phyloP scores from a whole-genome alignment of 441 rosid genomes.

The Populus hybrid region DNA sequence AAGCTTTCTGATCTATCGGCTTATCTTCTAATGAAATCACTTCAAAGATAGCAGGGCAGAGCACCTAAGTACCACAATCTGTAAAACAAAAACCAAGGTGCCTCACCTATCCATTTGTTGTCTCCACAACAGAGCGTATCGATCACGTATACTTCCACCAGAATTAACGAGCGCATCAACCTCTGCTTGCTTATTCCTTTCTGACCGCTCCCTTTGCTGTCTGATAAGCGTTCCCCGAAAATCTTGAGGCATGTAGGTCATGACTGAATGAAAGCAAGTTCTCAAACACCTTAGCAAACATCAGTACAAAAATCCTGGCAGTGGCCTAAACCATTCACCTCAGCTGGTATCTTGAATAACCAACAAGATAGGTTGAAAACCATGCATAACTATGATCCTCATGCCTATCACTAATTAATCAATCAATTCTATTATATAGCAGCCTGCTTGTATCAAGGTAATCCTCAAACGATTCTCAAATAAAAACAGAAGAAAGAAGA shows the following conservation, averaged over 20 bases:
- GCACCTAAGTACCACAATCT: background rate
- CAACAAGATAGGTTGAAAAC: background rate
- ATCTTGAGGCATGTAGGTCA: slow-evolving; percentile 99
- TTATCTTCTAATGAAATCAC: background rate
- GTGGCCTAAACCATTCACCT: slow-evolving; percentile 2
- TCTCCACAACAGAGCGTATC: slow-evolving; percentile 83
- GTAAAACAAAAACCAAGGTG: slow-evolving; percentile 17
- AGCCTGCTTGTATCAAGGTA: background rate
- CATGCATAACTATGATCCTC: background rate
- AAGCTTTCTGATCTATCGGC: background rate
- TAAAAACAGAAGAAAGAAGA: background rate
- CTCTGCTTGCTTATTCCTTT: slow-evolving; percentile 94
- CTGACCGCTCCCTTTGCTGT: slow-evolving; percentile 93
- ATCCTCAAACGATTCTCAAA: background rate
- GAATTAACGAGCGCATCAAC: slow-evolving; percentile 79
- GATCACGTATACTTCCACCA: slow-evolving; percentile 77
- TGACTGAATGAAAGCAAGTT: slow-evolving; percentile 63
- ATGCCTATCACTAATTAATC: background rate
- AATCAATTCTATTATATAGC: background rate
- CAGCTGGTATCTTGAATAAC: background rate
- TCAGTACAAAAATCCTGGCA: background rate
- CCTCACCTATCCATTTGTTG: slow-evolving; percentile 96
- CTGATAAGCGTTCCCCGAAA: slow-evolving; percentile 86
- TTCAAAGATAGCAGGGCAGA: background rate
- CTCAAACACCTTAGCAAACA: slow-evolving; percentile 6